phyloP scores from a whole-genome alignment of 768 basidiomycete species.

The Tricholoma flavovirens region DNA sequence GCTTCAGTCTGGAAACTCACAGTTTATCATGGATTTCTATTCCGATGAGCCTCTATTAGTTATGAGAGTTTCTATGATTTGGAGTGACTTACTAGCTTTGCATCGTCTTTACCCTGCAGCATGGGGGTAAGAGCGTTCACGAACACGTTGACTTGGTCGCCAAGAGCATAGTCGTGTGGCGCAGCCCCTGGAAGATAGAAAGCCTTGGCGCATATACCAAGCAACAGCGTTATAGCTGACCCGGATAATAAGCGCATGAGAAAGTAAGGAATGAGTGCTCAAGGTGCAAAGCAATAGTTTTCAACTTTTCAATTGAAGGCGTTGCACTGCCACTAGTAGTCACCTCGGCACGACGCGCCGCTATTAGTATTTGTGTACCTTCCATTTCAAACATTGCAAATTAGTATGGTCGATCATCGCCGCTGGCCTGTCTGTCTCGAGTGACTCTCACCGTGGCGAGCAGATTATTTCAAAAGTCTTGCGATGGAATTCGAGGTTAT shows the following conservation, averaged over 20 bases:
- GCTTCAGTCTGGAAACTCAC: constrained; percentile 34
- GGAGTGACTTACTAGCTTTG: constrained; percentile 61
- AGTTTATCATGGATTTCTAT: constrained; percentile 89
- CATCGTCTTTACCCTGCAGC: constrained; percentile 57
- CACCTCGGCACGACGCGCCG: no score
- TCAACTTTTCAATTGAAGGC: neutral
- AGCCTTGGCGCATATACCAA: constrained; percentile 34
- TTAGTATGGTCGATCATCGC: no score
- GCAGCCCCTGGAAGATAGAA: constrained; percentile 95
- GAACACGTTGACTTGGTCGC: constrained; percentile 72
- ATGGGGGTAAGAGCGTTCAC: constrained; percentile 91
- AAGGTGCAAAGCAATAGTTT: neutral
- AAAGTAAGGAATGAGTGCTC: constrained; percentile 4
- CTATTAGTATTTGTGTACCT: neutral
- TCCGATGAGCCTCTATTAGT: neutral
- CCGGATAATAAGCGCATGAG: constrained; percentile 21
- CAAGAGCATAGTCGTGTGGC: constrained; percentile 70
- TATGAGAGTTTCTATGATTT: neutral
- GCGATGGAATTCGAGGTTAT: constrained; percentile 79
- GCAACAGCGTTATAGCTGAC: constrained; percentile 14
- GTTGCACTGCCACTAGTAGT: no score
- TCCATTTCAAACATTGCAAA: neutral
- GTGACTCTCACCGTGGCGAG: constrained; percentile 13
- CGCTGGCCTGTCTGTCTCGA: no score
- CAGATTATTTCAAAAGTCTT: constrained; percentile 14